A percentile compares a stretch with the other conserved stretches of the same genome.
These are phyloP conservation scores for Chlamydomonas schloesseri DNA, from an alignment of 139 green algal genomes.

Conservation along the genomic window DNA sequence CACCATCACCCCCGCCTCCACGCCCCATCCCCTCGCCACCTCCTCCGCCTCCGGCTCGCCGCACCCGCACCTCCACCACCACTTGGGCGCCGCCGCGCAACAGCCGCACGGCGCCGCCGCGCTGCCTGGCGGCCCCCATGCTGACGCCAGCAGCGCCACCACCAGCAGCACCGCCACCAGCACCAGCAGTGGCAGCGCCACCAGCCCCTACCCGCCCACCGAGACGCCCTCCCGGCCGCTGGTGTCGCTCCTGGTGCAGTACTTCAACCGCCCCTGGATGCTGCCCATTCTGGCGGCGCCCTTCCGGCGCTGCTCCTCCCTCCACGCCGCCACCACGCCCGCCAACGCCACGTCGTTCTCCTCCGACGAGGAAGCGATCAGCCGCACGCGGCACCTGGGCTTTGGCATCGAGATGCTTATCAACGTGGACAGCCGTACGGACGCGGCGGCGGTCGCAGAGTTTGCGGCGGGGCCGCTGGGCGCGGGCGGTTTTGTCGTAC, in stretches of 20 bases:
- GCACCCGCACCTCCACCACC: no score
- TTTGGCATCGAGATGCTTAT: slow-evolving; percentile 11
- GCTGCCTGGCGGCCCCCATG: no score
- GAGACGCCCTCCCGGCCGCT: not conserved
- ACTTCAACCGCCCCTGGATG: slow-evolving; percentile 53
- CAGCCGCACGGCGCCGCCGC: no score
- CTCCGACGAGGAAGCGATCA: no score
- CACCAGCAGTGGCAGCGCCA: no score
- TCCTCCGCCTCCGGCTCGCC: no score
- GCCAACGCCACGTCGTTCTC: not conserved
- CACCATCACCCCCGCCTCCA: not conserved
- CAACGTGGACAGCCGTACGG: not conserved
- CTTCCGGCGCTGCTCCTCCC: not conserved
- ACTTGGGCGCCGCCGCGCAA: no score
- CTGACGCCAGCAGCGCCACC: not conserved
- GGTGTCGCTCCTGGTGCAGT: slow-evolving; percentile 51
- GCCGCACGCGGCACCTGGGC: not conserved
- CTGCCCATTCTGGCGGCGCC: not conserved
- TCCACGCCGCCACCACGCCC: not conserved
- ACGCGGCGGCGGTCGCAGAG: not conserved
- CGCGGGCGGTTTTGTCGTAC: slow-evolving; percentile 17
- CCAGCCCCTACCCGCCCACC: no score
- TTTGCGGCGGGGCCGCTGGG: not conserved
- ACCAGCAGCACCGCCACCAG: no score
- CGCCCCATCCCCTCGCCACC: no score